phyloP scores from a whole-genome alignment of 805 yeast genomes.

The Yamadazyma sp. region DNA sequence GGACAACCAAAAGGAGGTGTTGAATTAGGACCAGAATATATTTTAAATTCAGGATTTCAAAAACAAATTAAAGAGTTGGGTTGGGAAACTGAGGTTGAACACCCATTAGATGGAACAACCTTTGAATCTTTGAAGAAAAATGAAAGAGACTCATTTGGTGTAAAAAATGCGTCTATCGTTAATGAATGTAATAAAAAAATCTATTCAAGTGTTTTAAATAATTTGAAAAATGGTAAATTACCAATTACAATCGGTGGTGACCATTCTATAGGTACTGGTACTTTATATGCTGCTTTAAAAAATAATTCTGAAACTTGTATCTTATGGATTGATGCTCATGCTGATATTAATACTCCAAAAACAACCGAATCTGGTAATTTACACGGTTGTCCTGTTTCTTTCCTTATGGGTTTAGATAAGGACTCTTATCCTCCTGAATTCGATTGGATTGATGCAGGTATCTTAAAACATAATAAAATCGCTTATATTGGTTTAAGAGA shows the following conservation, averaged over 20 bases:
- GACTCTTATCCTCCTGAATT: conserved; percentile 70
- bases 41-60: conserved; percentile 69
- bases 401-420: conserved; percentile 76
- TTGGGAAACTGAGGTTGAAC: conserved; percentile 57
- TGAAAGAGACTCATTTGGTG: conserved; percentile 48
- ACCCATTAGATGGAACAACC: conserved; percentile 52
- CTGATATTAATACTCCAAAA: conserved; percentile 88
- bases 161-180: conserved; percentile 75
- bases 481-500: conserved; percentile 95
- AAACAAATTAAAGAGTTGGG: conserved; percentile 63
- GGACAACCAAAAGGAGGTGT: conserved; percentile 96
- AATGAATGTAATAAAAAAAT: conserved; percentile 66
- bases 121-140: conserved; percentile 42
- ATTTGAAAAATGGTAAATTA: conserved; percentile 47
- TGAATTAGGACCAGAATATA: conserved; percentile 85
- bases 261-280: conserved; percentile 93
- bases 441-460: conserved; percentile 68
- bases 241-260: conserved; percentile 95
- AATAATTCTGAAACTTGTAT: conserved; percentile 84
- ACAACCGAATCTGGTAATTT: conserved; percentile 85
- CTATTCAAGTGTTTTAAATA: conserved; percentile 54
- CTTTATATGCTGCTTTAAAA: conserved; percentile 78
- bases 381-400: conserved; percentile 96
- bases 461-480: conserved; percentile 63
- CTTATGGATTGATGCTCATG: conserved; percentile 97